phyloP scores from a whole-genome alignment of 805 yeast species.

The Ogataea saltuana region DNA sequence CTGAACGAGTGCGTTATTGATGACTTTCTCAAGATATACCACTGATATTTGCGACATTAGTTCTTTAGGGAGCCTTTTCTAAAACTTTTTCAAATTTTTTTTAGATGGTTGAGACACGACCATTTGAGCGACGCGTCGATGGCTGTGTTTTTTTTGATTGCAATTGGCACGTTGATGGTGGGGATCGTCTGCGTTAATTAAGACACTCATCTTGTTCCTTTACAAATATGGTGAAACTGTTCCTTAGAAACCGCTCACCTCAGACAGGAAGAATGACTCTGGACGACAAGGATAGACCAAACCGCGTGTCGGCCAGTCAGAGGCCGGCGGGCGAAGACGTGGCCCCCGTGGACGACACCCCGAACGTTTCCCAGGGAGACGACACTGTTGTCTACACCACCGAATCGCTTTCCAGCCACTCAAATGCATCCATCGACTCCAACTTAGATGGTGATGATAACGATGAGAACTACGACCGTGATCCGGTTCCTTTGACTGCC shows the following conservation, averaged over 20 bases:
- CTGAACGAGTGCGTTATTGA: too few species aligned
- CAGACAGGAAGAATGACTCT: too few species aligned
- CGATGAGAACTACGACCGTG: conserved; percentile 26
- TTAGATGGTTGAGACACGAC: neutral
- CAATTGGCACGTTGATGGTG: neutral
- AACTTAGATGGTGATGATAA: conserved; percentile 20
- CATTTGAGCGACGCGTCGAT: conserved; percentile 11
- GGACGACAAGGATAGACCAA: too few species aligned
- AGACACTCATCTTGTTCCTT: too few species aligned
- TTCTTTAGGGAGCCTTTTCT: conserved; percentile 1
- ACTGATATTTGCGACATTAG: too few species aligned
- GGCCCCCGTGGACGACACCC: neutral
- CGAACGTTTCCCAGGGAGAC: neutral
- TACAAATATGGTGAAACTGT: too few species aligned
- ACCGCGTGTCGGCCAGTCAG: too few species aligned
- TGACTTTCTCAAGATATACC: too few species aligned
- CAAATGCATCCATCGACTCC: conserved; percentile 27
- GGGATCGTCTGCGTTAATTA: too few species aligned
- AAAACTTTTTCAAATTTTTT: conserved; percentile 6
- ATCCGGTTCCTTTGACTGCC: conserved; percentile 33
- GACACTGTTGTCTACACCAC: conserved; percentile 2
- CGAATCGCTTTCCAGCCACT: conserved; percentile 25
- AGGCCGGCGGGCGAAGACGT: neutral
- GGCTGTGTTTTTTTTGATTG: neutral
- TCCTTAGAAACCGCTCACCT: too few species aligned